Evolutionary conservation across 345 rosid genomes (phyloP).

Genomic region (Eucalyptus curtisii): DNA sequence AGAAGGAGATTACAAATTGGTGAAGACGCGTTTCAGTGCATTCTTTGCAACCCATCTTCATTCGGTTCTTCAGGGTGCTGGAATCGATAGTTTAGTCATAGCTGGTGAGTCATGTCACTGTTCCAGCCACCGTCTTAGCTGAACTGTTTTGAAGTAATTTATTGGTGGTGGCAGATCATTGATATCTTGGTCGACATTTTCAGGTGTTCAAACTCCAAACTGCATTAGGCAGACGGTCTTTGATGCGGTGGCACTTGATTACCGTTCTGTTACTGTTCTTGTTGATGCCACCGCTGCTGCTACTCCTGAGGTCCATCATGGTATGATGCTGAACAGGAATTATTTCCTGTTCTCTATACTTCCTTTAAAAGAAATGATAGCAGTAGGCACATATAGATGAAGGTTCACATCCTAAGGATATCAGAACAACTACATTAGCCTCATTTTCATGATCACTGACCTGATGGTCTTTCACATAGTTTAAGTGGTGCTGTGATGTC

Average conservation of each 20-base stretch:
- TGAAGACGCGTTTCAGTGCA: conserved; percentile 84
- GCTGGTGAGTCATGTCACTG: conserved; percentile 28
- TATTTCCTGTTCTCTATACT: not conserved
- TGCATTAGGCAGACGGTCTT: conserved; percentile 83
- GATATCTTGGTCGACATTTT: not conserved
- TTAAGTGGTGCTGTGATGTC: not conserved
- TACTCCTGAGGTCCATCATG: conserved; percentile 53
- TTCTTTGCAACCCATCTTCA: conserved; percentile 73
- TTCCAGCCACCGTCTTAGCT: not conserved
- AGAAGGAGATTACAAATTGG: conserved; percentile 74
- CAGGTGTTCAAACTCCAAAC: conserved; percentile 85
- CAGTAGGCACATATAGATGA: not conserved
- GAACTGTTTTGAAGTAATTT: not conserved
- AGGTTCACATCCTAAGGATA: not conserved
- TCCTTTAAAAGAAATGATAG: not conserved
- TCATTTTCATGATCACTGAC: not conserved
- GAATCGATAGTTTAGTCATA: conserved; percentile 37
- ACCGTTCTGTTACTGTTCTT: conserved; percentile 41
- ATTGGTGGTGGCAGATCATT: not conserved
- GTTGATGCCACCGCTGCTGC: conserved; percentile 90
- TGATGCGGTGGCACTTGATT: conserved; percentile 74
- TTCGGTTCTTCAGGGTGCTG: conserved; percentile 44
- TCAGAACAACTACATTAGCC: not conserved
- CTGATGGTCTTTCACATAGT: not conserved
- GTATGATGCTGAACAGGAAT: not conserved